phyloP scores from a whole-genome alignment of 2,329 filamentous ascomycete species.

The Beauveria medogensis region DNA sequence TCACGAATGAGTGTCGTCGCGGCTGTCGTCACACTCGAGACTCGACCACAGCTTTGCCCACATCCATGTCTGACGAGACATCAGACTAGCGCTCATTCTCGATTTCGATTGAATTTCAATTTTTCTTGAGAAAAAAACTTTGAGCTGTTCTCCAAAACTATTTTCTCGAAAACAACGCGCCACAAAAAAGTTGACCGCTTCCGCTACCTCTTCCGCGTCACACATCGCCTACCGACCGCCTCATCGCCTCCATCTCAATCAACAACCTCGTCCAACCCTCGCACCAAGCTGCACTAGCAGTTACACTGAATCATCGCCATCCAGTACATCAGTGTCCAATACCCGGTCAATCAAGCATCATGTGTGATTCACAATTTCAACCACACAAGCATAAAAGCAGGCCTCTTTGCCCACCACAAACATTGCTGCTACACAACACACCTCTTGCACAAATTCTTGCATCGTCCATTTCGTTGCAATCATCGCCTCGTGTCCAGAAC shows the following conservation, averaged over 20 bases:
- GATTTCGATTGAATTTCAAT: accelerated
- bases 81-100: no score
- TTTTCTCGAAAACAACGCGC: no score
- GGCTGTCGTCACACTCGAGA: not conserved
- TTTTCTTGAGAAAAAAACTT: no score
- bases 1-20: not conserved
- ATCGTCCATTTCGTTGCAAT: not conserved
- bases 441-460: not conserved
- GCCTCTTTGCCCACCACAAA: not conserved
- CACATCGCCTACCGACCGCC: not conserved
- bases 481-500: not conserved
- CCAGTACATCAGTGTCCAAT: not conserved
- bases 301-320: not conserved
- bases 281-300: no score
- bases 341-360: not conserved
- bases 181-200: not conserved
- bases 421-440: not conserved
- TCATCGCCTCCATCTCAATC: not conserved
- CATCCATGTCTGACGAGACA: not conserved
- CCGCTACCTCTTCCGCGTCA: not conserved
- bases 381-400: not conserved
- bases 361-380: not conserved
- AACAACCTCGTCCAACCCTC: not conserved
- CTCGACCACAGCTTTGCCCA: not conserved
- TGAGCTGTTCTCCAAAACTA: not conserved